phyloP scores from a whole-genome alignment of 176 grass and related monocot genomes.

The Oryza australiensis region DNA sequence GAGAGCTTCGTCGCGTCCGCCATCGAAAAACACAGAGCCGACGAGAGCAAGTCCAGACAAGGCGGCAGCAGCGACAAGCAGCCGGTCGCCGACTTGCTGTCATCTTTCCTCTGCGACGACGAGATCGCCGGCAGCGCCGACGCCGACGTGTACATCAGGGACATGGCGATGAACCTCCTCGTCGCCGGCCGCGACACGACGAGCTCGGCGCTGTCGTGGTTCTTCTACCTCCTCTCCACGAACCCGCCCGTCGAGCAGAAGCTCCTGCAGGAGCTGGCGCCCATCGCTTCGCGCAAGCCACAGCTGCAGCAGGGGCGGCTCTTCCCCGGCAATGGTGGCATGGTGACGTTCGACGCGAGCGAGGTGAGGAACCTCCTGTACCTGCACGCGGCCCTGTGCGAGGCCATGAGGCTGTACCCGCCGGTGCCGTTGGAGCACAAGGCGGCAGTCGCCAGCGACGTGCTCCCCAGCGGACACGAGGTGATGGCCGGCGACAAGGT shows the following conservation, averaged over 20 bases:
- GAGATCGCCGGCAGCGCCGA: not conserved
- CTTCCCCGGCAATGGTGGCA: not conserved
- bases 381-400: slow-evolving; percentile 51
- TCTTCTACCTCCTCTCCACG: slow-evolving; percentile 55
- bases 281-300: not conserved
- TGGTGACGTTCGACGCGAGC: slow-evolving; percentile 22
- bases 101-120: slow-evolving; percentile 49
- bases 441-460: slow-evolving; percentile 17
- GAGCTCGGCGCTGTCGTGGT: slow-evolving; percentile 56
- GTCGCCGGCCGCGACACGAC: slow-evolving; percentile 63
- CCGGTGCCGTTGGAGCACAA: slow-evolving; percentile 47
- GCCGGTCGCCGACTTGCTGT: slow-evolving; percentile 39
- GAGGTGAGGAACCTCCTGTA: slow-evolving; percentile 38
- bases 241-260: slow-evolving; percentile 46
- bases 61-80: slow-evolving; percentile 13
- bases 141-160: slow-evolving; percentile 39
- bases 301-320: not conserved
- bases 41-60: not conserved
- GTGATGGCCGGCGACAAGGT: slow-evolving; percentile 26
- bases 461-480: slow-evolving; percentile 48
- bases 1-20: slow-evolving; percentile 54
- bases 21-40: slow-evolving; percentile 25
- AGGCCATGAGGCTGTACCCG: slow-evolving; percentile 45
- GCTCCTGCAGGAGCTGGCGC: slow-evolving; percentile 49
- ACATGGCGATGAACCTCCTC: slow-evolving; percentile 57